Conservation (phyloP, 768 basidiomycete species). For the Gloeostereum incarnatum region DNA sequence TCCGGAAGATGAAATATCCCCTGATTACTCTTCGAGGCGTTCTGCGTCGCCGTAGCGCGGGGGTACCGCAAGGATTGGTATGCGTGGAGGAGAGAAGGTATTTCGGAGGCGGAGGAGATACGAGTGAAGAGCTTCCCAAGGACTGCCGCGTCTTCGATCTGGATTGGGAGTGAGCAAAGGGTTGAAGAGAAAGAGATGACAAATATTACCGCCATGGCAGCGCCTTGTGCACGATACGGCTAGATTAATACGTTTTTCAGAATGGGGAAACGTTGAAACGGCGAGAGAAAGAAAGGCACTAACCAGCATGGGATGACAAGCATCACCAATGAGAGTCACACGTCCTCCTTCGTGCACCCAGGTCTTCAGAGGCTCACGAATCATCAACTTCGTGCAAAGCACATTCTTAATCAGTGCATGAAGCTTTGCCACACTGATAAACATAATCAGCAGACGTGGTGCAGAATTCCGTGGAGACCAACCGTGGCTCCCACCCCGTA, state of each 20-base stretch:
- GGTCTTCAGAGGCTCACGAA: constrained; percentile 33
- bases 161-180: background rate
- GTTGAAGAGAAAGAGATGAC: background rate
- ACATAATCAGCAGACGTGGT: background rate
- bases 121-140: constrained; percentile 15
- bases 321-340: constrained; percentile 41
- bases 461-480: constrained; percentile 3
- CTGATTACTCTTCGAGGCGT: constrained; percentile 39
- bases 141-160: constrained; percentile 25
- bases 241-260: constrained; percentile 22
- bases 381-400: constrained; percentile 38
- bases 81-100: constrained; percentile 33
- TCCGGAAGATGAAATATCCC: constrained; percentile 47
- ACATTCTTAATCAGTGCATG: constrained; percentile 34
- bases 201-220: constrained; percentile 35
- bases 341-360: constrained; percentile 38
- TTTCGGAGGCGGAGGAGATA: constrained; percentile 6
- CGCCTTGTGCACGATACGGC: constrained; percentile 44
- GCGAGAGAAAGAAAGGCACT: constrained; percentile 12
- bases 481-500: constrained; percentile 40
- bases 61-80: constrained; percentile 42
- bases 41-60: constrained; percentile 41
- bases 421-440: constrained; percentile 34
- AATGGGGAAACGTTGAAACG: no score
- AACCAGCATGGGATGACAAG: constrained; percentile 52